phyloP scores from a whole-genome alignment of 768 basidiomycete species.

The Lactifluus subvellereus region DNA sequence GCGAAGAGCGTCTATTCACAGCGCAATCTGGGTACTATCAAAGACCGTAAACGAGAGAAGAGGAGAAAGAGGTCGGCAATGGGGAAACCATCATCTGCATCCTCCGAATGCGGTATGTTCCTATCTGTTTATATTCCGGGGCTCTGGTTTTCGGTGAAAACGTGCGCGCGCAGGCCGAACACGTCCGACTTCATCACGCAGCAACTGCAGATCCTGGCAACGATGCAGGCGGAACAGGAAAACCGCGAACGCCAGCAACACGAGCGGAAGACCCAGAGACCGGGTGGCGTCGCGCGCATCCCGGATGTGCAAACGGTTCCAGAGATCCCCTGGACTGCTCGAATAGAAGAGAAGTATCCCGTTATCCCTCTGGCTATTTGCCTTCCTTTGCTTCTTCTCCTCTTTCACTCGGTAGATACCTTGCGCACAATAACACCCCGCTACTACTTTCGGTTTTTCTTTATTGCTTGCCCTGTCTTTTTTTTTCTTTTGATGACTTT shows the following conservation, averaged over 20 bases:
- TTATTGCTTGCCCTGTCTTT: background rate
- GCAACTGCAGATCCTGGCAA: slow-evolving; percentile 74
- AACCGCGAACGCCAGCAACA: slow-evolving; percentile 57
- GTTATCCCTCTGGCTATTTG: no score
- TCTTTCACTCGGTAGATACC: slow-evolving; percentile 26
- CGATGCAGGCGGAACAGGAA: slow-evolving; percentile 81
- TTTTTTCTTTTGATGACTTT: slow-evolving; percentile 1
- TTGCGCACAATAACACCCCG: slow-evolving; percentile 28
- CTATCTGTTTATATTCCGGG: background rate
- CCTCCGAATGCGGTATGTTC: slow-evolving; percentile 82
- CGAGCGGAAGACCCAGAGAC: slow-evolving; percentile 54
- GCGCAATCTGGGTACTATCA: slow-evolving; percentile 93
- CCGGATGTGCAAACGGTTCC: slow-evolving; percentile 33
- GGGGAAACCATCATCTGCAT: slow-evolving; percentile 94
- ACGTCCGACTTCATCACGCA: slow-evolving; percentile 86
- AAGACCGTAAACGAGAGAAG: slow-evolving; percentile 90
- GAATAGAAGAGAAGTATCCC: background rate
- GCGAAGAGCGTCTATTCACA: slow-evolving; percentile 91
- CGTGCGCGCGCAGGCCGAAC: slow-evolving; percentile 45
- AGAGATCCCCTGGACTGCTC: slow-evolving; percentile 16
- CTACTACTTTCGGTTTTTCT: background rate
- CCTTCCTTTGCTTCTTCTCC: background rate
- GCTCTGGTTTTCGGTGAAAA: background rate
- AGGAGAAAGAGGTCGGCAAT: slow-evolving; percentile 63
- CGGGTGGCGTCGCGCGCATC: slow-evolving; percentile 31